phyloP scores from a whole-genome alignment of 2,329 filamentous ascomycete species.

The Nemania sp. region DNA sequence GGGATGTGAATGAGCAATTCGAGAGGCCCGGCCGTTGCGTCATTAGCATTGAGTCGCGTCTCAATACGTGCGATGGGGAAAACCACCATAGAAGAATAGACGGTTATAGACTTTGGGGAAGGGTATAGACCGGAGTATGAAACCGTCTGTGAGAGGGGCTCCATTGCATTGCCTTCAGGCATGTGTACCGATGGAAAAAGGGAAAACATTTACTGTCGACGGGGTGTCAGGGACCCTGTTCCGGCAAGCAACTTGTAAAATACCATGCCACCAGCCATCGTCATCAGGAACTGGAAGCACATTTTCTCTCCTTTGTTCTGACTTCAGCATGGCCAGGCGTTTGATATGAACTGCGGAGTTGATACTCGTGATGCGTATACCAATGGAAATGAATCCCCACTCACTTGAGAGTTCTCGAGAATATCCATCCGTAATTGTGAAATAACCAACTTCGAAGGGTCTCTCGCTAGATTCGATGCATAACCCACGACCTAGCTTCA shows the following conservation, averaged over 20 bases:
- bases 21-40: constrained; percentile 32
- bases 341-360: constrained; percentile 4
- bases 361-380: constrained; percentile 7
- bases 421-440: not conserved
- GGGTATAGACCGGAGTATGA: constrained; percentile 32
- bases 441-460: not conserved
- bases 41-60: constrained; percentile 28
- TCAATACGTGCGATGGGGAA: constrained; percentile 39
- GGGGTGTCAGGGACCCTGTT: constrained; percentile 6
- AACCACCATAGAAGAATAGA: constrained; percentile 45
- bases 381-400: constrained; percentile 13
- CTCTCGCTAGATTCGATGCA: not conserved
- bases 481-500: not conserved
- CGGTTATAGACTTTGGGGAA: constrained; percentile 36
- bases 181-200: constrained; percentile 41
- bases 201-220: constrained; percentile 27
- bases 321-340: constrained; percentile 18
- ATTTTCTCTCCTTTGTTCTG: constrained; percentile 21
- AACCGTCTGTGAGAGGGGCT: constrained; percentile 30
- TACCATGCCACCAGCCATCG: constrained; percentile 23
- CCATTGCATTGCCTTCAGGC: constrained; percentile 42
- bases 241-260: constrained; percentile 27
- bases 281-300: constrained; percentile 22
- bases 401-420: constrained; percentile 4
- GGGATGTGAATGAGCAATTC: constrained; percentile 37